Percentiles rank a stretch among this genome's conserved stretches.
These are phyloP conservation scores for Backusella australiensis DNA, from an alignment of 192 early-diverging fungal species.

Conservation along the genomic window DNA sequence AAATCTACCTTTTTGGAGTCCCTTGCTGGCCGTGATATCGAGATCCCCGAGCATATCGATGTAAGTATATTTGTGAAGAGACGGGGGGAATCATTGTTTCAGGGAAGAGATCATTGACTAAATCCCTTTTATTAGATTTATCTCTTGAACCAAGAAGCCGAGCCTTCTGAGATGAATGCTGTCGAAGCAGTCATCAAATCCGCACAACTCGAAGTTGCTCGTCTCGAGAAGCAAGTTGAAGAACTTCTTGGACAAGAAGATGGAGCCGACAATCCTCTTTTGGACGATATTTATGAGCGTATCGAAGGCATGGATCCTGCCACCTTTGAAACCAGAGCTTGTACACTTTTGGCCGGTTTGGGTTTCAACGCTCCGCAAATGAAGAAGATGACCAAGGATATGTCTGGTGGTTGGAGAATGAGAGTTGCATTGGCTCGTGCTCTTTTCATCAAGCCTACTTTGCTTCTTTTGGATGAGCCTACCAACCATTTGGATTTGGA, in stretches of 20 bases:
- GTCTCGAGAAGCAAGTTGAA: slow-evolving; percentile 91
- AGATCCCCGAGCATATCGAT: slow-evolving; percentile 96
- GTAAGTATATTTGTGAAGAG: slow-evolving; percentile 37
- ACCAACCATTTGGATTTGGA: slow-evolving; percentile 75
- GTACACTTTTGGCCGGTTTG: slow-evolving; percentile 88
- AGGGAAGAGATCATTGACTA: not conserved
- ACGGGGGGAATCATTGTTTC: not conserved
- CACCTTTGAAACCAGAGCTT: slow-evolving; percentile 94
- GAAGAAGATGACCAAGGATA: slow-evolving; percentile 91
- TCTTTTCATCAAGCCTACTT: slow-evolving; percentile 79
- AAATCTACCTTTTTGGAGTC: slow-evolving; percentile 90
- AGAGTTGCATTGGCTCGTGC: slow-evolving; percentile 95
- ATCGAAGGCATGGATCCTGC: slow-evolving; percentile 90
- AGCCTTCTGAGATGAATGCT: slow-evolving; percentile 89
- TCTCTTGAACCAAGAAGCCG: slow-evolving; percentile 93
- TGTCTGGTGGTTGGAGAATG: slow-evolving; percentile 99
- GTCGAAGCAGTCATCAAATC: slow-evolving; percentile 88
- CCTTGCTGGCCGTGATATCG: slow-evolving; percentile 89
- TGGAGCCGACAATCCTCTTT: slow-evolving; percentile 78
- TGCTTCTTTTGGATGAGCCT: slow-evolving; percentile 49
- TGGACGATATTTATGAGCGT: slow-evolving; percentile 96
- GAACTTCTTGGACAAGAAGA: slow-evolving; percentile 79
- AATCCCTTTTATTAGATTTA: slow-evolving; percentile 57
- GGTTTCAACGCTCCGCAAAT: slow-evolving; percentile 89
- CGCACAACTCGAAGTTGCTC: slow-evolving; percentile 86